Conservation (phyloP, 148 eudicot species). For the Silene latifolia region DNA sequence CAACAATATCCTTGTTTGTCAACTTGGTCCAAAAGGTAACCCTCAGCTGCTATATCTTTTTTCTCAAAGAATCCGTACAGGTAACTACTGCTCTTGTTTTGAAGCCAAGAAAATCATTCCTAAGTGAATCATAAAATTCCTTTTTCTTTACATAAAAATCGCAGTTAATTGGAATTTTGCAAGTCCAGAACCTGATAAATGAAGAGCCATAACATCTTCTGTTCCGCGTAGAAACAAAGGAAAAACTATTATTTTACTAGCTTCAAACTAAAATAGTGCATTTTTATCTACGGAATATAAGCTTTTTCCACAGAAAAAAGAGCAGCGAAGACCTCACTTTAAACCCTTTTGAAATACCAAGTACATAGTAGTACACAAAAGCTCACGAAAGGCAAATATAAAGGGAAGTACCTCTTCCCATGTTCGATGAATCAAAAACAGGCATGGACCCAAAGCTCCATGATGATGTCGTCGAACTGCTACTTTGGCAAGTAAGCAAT, state of each 20-base stretch:
- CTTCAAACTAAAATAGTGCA: background rate
- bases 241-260: background rate
- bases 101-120: background rate
- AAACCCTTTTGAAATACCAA: no score
- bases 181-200: background rate
- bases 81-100: background rate
- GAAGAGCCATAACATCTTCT: background rate
- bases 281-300: no score
- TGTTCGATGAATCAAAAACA: conserved; percentile 23
- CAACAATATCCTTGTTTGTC: background rate
- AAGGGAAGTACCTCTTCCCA: conserved; percentile 29
- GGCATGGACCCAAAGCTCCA: conserved; percentile 34
- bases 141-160: background rate
- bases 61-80: background rate
- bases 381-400: background rate
- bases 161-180: no score
- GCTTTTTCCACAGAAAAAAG: background rate
- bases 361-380: background rate
- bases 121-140: background rate
- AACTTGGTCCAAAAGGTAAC: background rate
- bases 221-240: background rate
- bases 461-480: conserved; percentile 26
- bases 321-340: background rate
- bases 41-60: background rate
- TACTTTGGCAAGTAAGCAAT: conserved; percentile 19